Percentiles rank a stretch among this genome's conserved stretches.
phyloP scores from a whole-genome alignment of 208 protist species.

The Trypanosoma melophagium region DNA sequence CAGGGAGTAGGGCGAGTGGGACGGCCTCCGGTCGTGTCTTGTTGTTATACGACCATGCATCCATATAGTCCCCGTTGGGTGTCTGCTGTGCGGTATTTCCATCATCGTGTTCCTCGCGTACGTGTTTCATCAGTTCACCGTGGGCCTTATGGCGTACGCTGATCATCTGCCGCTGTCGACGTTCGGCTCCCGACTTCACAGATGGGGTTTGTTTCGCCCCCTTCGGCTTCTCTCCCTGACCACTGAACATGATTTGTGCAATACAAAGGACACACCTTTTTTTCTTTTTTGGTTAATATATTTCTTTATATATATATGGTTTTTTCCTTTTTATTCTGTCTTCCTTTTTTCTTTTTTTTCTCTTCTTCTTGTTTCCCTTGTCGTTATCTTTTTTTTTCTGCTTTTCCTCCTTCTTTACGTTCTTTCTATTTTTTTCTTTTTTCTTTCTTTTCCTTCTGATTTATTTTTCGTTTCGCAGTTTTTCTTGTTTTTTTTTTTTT shows the following conservation, averaged over 20 bases:
- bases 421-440: too few species aligned
- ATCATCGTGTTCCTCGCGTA: constrained; percentile 42
- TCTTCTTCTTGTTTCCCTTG: too few species aligned
- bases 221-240: constrained; percentile 40
- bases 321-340: too few species aligned
- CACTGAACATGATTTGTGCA: constrained; percentile 34
- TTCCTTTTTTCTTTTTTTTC: too few species aligned
- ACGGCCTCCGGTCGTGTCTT: constrained; percentile 50
- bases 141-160: constrained; percentile 60
- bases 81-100: constrained; percentile 5
- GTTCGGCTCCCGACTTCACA: constrained; percentile 60
- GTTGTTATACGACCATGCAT: constrained; percentile 56
- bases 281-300: constrained; percentile 1
- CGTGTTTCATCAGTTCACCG: constrained; percentile 67
- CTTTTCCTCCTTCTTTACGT: too few species aligned
- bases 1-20: constrained; percentile 64
- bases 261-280: background rate
- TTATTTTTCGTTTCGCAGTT: background rate
- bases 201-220: constrained; percentile 63
- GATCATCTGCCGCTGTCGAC: constrained; percentile 68
- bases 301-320: too few species aligned
- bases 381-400: too few species aligned
- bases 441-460: too few species aligned
- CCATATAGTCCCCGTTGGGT: constrained; percentile 23
- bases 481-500: background rate